Base-by-base conservation (phyloP, 2,329 filamentous ascomycete genomes). In the Hymenoscyphus infarciens region DNA sequence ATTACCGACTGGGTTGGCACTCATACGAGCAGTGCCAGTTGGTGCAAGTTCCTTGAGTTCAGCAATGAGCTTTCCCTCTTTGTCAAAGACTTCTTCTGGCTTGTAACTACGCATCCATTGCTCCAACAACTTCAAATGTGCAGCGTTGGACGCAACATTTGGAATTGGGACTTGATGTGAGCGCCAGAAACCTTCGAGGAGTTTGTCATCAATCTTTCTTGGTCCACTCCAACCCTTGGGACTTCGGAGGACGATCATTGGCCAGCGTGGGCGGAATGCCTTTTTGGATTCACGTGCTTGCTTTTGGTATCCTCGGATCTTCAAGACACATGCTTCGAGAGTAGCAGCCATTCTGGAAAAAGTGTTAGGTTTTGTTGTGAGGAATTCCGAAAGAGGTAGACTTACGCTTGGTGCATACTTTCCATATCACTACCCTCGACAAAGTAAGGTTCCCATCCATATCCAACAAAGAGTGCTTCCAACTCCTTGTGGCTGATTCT, bases 181-280 rank as follows among this genome's bases (percentile, higher is more conserved):
- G 53, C 89, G 83, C 89, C 89, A 93, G 79, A 85, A 92, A n/a
- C 90, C 90, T 69, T 86, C 86, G 7, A 92, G 81, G 68, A 83
- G 87, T 72, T 91, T 87, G 63, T 83, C 83, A 68, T 88, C 87
- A 58, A 92, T 71, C 74, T 90, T 88, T 63, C 88, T 82, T 5
- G 90, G 90, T 1, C 84, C 89, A 15, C 87, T 91, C 90, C 90
- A 93, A 62, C 90, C 90, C 78, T 93, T 92, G 61, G 90, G 90
- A 38, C 83, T 89, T 69, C 90, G 84, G 38, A 93, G 85, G 42
- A 93, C 77, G 61, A 93, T 85, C 88, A 93, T 90, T 53, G 90
- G 90, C 90, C 90, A 93, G 66, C 79, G 81, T 16, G 89, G 88
- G 42, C 89, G 83, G 77, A 87, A 85, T 2, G 87, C 82, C 72